phyloP scores from a whole-genome alignment of 352 stramenopile genomes.

The Pythium phragmitis region DNA sequence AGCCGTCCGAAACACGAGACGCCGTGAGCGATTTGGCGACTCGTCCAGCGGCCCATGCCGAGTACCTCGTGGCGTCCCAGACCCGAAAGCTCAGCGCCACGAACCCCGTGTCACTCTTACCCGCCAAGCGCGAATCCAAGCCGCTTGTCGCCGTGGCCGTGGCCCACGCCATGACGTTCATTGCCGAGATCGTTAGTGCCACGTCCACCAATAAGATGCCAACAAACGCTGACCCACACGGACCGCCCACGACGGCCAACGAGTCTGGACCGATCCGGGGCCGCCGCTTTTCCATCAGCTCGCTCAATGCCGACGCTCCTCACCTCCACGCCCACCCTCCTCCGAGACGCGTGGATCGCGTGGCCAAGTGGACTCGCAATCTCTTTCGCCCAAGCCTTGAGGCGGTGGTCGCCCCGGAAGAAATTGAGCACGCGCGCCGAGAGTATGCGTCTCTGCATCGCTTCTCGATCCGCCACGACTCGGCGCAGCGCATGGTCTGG shows the following conservation, averaged over 20 bases:
- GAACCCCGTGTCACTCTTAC: conserved; percentile 15
- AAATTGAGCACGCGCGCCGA: conserved; percentile 41
- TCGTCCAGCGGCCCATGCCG: background rate
- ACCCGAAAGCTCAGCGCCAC: conserved; percentile 17
- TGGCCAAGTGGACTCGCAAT: conserved; percentile 13
- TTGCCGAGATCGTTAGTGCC: conserved; percentile 3
- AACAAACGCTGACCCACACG: background rate
- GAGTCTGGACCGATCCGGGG: conserved; percentile 28
- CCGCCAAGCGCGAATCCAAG: background rate
- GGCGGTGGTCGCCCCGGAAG: conserved; percentile 36
- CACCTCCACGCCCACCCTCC: background rate
- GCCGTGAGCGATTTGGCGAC: background rate
- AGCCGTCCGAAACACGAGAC: background rate
- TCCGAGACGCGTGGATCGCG: background rate
- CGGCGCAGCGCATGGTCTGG: conserved; percentile 40
- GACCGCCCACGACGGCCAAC: no score
- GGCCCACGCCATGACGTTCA: conserved; percentile 15
- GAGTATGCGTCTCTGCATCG: conserved; percentile 31
- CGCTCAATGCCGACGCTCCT: conserved; percentile 17
- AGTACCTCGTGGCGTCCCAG: background rate
- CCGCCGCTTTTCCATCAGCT: conserved; percentile 43
- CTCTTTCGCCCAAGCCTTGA: conserved; percentile 20
- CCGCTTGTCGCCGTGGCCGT: conserved; percentile 10
- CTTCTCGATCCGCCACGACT: conserved; percentile 57
- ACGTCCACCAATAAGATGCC: conserved; percentile 1